Evolutionary conservation across 2,329 filamentous ascomycete species (phyloP).

Genomic region (Alternaria brassicicola): DNA sequence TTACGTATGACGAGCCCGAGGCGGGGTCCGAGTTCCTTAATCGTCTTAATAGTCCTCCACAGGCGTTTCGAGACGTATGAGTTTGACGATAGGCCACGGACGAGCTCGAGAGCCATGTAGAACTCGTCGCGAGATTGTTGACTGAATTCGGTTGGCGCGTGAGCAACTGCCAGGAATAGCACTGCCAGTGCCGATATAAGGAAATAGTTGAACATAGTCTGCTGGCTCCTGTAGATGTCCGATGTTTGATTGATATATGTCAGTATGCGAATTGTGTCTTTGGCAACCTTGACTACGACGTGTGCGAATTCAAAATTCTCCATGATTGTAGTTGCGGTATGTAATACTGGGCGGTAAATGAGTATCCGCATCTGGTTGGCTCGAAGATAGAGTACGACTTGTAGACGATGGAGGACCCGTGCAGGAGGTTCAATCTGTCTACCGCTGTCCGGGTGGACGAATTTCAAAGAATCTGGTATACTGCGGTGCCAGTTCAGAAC

Average conservation of each 20-base stretch:
- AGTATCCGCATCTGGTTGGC: constrained; percentile 90
- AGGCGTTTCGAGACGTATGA: constrained; percentile 74
- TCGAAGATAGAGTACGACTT: constrained; percentile 83
- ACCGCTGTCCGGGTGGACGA: constrained; percentile 63
- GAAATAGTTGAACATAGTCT: constrained; percentile 83
- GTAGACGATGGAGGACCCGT: constrained; percentile 73
- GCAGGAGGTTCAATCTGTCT: constrained; percentile 54
- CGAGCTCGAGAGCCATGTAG: constrained; percentile 76
- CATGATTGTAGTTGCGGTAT: constrained; percentile 82
- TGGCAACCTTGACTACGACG: constrained; percentile 74
- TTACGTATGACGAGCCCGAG: constrained; percentile 64
- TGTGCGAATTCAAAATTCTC: constrained; percentile 75
- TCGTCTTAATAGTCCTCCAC: constrained; percentile 72
- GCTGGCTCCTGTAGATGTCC: constrained; percentile 72
- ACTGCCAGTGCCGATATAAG: constrained; percentile 76
- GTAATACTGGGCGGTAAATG: constrained; percentile 85
- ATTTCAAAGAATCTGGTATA: constrained; percentile 68
- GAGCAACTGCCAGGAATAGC: constrained; percentile 76
- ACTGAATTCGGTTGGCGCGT: constrained; percentile 75
- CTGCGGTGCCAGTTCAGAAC: constrained; percentile 85
- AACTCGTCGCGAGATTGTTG: constrained; percentile 74
- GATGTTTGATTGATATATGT: constrained; percentile 73
- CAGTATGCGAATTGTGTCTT: constrained; percentile 76
- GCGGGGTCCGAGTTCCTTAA: constrained; percentile 74
- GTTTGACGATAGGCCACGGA: constrained; percentile 73